Percentiles rank a stretch among this genome's conserved stretches.
Conservation (phyloP, 2,329 filamentous ascomycete species). For the Mycosphaerella sp. region DNA sequence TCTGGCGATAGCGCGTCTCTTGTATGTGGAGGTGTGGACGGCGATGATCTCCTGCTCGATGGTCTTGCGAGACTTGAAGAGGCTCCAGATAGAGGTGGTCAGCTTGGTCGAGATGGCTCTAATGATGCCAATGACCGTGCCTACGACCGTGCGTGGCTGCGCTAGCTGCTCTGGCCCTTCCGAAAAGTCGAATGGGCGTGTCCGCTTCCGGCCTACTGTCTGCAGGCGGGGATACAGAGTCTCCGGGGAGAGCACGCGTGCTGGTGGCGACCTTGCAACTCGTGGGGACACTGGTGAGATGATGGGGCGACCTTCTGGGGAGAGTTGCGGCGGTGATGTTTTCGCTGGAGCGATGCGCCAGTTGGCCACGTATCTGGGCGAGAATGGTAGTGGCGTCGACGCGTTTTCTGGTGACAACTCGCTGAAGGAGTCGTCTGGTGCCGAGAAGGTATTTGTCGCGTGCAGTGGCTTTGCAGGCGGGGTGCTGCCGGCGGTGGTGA, state of each 20-base stretch:
- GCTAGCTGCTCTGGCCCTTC: constrained; percentile 1
- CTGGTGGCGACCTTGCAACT: not conserved
- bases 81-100: not conserved
- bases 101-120: constrained; percentile 1
- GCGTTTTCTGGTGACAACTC: constrained; percentile 10
- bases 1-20: constrained; percentile 18
- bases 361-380: not conserved
- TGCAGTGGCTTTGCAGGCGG: constrained; percentile 1
- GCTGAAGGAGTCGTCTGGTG: constrained; percentile 7
- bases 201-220: constrained; percentile 2
- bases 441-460: constrained; percentile 4
- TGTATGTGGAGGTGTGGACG: constrained; percentile 10
- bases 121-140: constrained; percentile 1
- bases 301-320: constrained; percentile 2
- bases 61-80: constrained; percentile 1
- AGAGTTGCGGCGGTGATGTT: not conserved
- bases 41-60: constrained; percentile 16
- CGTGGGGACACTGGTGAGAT: constrained; percentile 3
- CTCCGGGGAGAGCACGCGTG: constrained; percentile 4
- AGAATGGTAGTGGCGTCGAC: constrained; percentile 7
- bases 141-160: constrained; percentile 3
- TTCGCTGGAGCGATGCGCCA: constrained; percentile 7
- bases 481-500: not conserved
- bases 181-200: not conserved
- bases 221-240: constrained; percentile 10